phyloP scores from a whole-genome alignment of 495 filamentous ascomycete genomes.

The Hyaloscypha variabilis region DNA sequence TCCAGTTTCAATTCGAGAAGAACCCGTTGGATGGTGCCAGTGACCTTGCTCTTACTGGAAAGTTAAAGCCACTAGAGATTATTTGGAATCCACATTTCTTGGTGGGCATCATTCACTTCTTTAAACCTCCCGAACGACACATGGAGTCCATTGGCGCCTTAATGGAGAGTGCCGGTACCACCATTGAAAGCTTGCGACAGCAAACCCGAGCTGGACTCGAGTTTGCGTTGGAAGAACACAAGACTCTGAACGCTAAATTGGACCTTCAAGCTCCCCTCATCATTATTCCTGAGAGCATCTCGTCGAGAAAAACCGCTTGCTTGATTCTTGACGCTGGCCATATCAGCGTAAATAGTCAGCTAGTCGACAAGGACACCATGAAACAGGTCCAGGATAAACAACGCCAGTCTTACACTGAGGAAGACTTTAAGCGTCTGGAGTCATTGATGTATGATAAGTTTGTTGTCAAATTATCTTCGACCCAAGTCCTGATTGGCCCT shows the following conservation, averaged over 20 bases:
- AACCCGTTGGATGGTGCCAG: slow-evolving; percentile 92
- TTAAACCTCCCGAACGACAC: slow-evolving; percentile 92
- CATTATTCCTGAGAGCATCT: slow-evolving; percentile 93
- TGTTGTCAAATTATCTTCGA: slow-evolving; percentile 85
- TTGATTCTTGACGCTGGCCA: slow-evolving; percentile 96
- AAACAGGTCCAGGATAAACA: slow-evolving; percentile 90
- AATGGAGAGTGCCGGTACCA: slow-evolving; percentile 92
- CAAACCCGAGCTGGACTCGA: slow-evolving; percentile 95
- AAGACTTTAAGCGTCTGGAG: slow-evolving; percentile 85
- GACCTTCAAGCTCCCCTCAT: slow-evolving; percentile 96
- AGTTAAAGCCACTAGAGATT: slow-evolving; percentile 93
- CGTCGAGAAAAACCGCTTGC: slow-evolving; percentile 75
- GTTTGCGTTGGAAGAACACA: slow-evolving; percentile 95
- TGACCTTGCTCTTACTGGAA: slow-evolving; percentile 85
- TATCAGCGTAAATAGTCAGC: slow-evolving; percentile 87
- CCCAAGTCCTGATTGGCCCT: slow-evolving; percentile 94
- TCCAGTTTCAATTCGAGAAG: slow-evolving; percentile 88
- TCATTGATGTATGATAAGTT: slow-evolving; percentile 96
- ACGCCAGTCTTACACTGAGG: slow-evolving; percentile 80
- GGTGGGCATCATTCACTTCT: slow-evolving; percentile 88
- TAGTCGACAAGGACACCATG: slow-evolving; percentile 88
- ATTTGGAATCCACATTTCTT: slow-evolving; percentile 95
- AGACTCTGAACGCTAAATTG: slow-evolving; percentile 93
- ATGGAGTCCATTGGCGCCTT: slow-evolving; percentile 97
- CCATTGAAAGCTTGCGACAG: slow-evolving; percentile 89